Conservation (phyloP, 2,329 filamentous ascomycete genomes). For the Cadophora malorum region DNA sequence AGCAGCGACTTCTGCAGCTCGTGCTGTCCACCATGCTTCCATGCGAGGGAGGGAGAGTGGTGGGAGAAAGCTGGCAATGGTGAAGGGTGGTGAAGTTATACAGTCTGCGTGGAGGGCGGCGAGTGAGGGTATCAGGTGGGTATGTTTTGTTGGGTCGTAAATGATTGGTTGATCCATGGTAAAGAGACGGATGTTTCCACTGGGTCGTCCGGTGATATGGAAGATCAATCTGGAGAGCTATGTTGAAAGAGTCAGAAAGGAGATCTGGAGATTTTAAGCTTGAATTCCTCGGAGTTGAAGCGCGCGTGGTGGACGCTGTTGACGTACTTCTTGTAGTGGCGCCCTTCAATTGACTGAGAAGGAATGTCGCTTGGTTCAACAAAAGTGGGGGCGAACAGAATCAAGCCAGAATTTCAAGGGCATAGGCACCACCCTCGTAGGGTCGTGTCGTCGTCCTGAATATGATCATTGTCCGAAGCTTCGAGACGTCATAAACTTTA, state of each 20-base stretch:
- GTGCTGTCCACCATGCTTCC: constrained; percentile 61
- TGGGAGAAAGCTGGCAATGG: constrained; percentile 64
- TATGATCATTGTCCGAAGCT: neutral
- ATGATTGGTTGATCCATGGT: constrained; percentile 38
- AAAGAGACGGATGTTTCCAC: neutral
- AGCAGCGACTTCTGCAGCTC: constrained; percentile 54
- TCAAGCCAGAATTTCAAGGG: neutral
- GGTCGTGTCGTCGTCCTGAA: no score
- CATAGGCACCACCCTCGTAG: neutral
- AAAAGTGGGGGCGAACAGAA: constrained; percentile 10
- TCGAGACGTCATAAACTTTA: neutral
- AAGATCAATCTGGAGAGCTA: no score
- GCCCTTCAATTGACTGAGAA: constrained; percentile 13
- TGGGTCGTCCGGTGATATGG: no score
- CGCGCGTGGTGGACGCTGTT: neutral
- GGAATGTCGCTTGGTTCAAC: no score
- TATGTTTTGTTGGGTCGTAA: constrained; percentile 54
- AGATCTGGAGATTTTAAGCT: no score
- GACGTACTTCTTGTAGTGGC: neutral
- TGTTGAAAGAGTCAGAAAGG: no score
- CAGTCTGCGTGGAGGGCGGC: constrained; percentile 64
- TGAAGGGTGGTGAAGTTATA: constrained; percentile 60
- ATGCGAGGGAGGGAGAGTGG: constrained; percentile 63
- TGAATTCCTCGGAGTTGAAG: no score
- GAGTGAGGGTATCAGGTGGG: constrained; percentile 61